Percentiles rank a stretch among this genome's conserved stretches.
Conservation (phyloP, 2,329 filamentous ascomycete genomes). For the Penicillium oxalicum region DNA sequence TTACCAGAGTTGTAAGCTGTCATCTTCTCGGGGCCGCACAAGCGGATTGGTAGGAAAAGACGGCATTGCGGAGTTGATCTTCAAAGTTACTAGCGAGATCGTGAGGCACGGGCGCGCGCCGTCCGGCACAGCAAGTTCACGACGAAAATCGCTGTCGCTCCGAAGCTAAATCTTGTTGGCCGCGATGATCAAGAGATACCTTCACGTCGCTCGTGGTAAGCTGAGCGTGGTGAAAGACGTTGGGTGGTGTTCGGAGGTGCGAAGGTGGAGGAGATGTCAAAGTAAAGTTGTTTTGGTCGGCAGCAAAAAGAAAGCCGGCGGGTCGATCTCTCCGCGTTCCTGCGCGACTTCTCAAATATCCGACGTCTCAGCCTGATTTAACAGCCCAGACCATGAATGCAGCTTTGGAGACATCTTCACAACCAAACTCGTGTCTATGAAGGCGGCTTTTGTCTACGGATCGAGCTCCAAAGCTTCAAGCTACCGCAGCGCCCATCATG, state of each 20-base stretch:
- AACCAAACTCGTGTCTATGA: constrained; percentile 20
- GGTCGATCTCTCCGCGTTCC: constrained; percentile 21
- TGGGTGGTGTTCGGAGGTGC: constrained; percentile 5
- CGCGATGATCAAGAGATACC: neutral
- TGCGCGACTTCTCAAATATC: constrained; percentile 23
- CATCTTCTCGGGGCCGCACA: constrained; percentile 34
- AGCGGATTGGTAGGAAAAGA: constrained; percentile 33
- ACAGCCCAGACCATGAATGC: constrained; percentile 26
- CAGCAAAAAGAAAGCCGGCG: constrained; percentile 12
- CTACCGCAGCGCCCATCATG: constrained; percentile 52
- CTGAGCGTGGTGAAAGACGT: constrained; percentile 6
- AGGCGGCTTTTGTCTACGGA: constrained; percentile 16
- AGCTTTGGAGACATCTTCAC: constrained; percentile 16
- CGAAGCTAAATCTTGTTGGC: neutral
- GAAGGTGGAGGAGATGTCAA: constrained; percentile 17
- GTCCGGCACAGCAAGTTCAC: constrained; percentile 10
- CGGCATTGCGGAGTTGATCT: constrained; percentile 25
- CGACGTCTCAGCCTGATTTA: no score
- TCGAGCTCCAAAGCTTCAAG: constrained; percentile 13
- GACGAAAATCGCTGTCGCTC: constrained; percentile 2
- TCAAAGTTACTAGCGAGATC: constrained; percentile 6
- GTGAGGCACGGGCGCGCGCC: constrained; percentile 16
- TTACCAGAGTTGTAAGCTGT: constrained; percentile 42
- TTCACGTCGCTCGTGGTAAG: neutral
- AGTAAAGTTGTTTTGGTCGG: constrained; percentile 25